phyloP scores from a whole-genome alignment of 805 yeast species.

The Tetrapisispora fleetii region DNA sequence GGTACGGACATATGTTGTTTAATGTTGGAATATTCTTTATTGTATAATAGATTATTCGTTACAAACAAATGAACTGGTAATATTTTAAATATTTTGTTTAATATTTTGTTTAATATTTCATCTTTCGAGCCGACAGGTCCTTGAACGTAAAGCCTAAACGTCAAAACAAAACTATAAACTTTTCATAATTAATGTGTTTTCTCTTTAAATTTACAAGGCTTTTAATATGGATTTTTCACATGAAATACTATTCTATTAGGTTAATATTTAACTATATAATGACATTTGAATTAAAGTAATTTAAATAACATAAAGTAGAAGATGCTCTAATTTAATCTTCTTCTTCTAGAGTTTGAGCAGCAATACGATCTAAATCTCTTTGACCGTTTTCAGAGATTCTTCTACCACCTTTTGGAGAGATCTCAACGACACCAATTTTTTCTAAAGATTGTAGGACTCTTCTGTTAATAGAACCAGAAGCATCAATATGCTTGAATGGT shows the following conservation, averaged over 20 bases:
- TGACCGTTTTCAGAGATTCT: constrained; percentile 98
- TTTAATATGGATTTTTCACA: too few relatives aligned
- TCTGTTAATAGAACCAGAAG: constrained; percentile 99
- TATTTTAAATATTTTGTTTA: too few relatives aligned
- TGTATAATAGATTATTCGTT: too few relatives aligned
- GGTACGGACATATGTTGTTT: too few relatives aligned
- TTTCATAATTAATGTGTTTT: too few relatives aligned
- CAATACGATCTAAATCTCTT: constrained; percentile 99
- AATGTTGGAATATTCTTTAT: too few relatives aligned
- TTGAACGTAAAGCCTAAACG: too few relatives aligned
- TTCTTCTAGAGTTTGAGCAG: constrained; percentile 94
- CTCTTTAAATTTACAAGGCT: too few relatives aligned
- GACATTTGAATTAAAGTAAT: constrained; percentile 1
- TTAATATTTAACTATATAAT: constrained; percentile 1
- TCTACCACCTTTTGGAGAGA: constrained; percentile 98
- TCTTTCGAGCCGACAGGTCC: too few relatives aligned
- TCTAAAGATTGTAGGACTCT: constrained; percentile 95
- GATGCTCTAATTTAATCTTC: constrained; percentile 46
- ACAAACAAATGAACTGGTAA: too few relatives aligned
- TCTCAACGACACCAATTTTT: constrained; percentile 95
- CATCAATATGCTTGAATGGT: constrained; percentile 97
- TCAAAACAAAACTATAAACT: too few relatives aligned
- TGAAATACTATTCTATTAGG: constrained; percentile 1
- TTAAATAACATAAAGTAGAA: constrained; percentile 2
- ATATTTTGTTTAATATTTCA: too few relatives aligned